A percentile compares a stretch with the other conserved stretches of the same genome.
phyloP scores from a whole-genome alignment of 768 basidiomycete genomes.

The Tephrocybe sp. region DNA sequence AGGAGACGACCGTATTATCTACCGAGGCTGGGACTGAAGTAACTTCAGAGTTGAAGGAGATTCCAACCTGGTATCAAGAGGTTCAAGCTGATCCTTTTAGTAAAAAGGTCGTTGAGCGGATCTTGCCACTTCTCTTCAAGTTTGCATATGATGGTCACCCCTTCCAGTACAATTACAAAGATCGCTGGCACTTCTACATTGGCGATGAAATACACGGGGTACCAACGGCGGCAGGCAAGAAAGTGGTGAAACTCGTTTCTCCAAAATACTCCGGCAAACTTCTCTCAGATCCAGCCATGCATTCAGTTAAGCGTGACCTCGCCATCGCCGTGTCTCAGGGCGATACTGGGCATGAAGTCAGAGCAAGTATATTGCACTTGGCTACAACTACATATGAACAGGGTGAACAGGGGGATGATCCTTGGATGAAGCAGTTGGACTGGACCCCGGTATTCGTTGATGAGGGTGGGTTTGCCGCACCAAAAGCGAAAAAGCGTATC shows the following conservation, averaged over 20 bases:
- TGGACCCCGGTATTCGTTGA: slow-evolving; percentile 47
- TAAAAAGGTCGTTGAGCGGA: slow-evolving; percentile 42
- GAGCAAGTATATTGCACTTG: slow-evolving; percentile 36
- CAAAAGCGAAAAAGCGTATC: slow-evolving; percentile 26
- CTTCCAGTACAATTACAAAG: slow-evolving; percentile 48
- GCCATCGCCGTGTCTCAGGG: slow-evolving; percentile 48
- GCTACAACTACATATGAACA: slow-evolving; percentile 36
- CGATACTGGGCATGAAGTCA: slow-evolving; percentile 32
- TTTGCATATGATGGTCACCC: slow-evolving; percentile 63
- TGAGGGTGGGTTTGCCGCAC: slow-evolving; percentile 6
- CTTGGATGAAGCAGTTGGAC: slow-evolving; percentile 66
- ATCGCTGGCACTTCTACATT: slow-evolving; percentile 68
- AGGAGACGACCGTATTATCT: not conserved
- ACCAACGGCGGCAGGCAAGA: slow-evolving; percentile 45
- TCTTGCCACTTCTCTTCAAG: slow-evolving; percentile 69
- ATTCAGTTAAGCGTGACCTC: slow-evolving; percentile 38
- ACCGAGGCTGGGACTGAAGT: not conserved
- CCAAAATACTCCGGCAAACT: slow-evolving; percentile 45
- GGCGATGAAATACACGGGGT: slow-evolving; percentile 35
- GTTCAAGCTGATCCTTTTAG: slow-evolving; percentile 44
- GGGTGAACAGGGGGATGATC: slow-evolving; percentile 36
- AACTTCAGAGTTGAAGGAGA: not conserved
- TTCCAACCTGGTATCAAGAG: slow-evolving; percentile 60
- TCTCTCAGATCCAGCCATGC: slow-evolving; percentile 43
- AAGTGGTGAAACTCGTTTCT: slow-evolving; percentile 42